Evolutionary conservation across 352 stramenopile species (phyloP).

Genomic region (Phytopythium vexans): DNA sequence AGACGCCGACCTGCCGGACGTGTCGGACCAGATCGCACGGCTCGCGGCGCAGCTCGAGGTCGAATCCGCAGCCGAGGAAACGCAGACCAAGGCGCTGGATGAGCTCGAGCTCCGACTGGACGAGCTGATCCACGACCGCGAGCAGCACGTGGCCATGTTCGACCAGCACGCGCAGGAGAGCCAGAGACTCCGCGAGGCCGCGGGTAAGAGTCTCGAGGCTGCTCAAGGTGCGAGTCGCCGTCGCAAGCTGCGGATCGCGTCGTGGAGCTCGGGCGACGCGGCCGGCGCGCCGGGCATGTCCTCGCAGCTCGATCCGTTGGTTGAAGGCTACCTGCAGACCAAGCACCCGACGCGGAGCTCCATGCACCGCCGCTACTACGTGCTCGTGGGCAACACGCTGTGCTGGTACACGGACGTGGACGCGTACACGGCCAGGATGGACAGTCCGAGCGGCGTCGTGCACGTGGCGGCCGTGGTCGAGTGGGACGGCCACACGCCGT

Average conservation of each 20-base stretch:
- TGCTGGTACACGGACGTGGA: conserved; percentile 81
- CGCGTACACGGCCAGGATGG: conserved; percentile 41
- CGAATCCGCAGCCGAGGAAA: conserved; percentile 42
- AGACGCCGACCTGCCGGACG: conserved; percentile 10
- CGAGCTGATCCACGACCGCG: background rate
- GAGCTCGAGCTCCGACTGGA: conserved; percentile 6
- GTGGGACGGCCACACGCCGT: conserved; percentile 57
- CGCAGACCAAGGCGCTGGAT: conserved; percentile 26
- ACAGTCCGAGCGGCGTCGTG: conserved; percentile 52
- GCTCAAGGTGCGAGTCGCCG: conserved; percentile 33
- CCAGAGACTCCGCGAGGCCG: conserved; percentile 36
- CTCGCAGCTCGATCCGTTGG: conserved; percentile 66
- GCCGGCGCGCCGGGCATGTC: conserved; percentile 11
- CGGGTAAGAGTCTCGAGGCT: conserved; percentile 44
- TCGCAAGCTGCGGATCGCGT: conserved; percentile 53
- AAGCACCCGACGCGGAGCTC: conserved; percentile 56
- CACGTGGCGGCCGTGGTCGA: conserved; percentile 59
- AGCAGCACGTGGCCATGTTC: conserved; percentile 10
- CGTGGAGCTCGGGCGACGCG: conserved; percentile 36
- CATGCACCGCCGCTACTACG: conserved; percentile 79
- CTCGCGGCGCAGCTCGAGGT: conserved; percentile 63
- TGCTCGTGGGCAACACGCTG: conserved; percentile 71
- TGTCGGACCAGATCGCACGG: conserved; percentile 26
- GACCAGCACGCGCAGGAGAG: conserved; percentile 30
- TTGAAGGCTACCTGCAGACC: conserved; percentile 66